Percentiles rank a stretch among this genome's conserved stretches.
phyloP scores from a whole-genome alignment of 331 rosid species.

The Cydonia oblonga region DNA sequence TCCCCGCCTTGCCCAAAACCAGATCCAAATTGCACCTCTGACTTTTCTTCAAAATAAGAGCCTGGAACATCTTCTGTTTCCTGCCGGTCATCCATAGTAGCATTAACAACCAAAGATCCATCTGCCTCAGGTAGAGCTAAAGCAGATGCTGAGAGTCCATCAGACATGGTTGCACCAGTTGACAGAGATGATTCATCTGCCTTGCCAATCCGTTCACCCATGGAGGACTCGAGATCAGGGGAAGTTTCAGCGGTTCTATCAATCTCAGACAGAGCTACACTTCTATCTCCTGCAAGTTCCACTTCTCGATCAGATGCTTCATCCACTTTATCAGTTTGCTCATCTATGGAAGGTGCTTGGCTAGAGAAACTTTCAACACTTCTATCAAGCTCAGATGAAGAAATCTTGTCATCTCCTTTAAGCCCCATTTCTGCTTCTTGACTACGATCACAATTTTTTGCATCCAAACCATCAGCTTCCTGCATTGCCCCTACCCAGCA shows the following conservation, averaged over 20 bases:
- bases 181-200: slow-evolving; percentile 29
- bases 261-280: slow-evolving; percentile 19
- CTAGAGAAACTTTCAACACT: slow-evolving; percentile 23
- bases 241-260: slow-evolving; percentile 25
- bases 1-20: no score
- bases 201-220: slow-evolving; percentile 23
- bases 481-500: slow-evolving; percentile 92
- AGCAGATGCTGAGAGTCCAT: slow-evolving; percentile 23
- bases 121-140: slow-evolving; percentile 13
- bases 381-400: slow-evolving; percentile 18
- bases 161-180: slow-evolving; percentile 22
- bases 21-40: no score
- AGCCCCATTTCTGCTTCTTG: slow-evolving; percentile 22
- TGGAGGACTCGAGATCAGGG: slow-evolving; percentile 16
- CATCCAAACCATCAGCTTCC: slow-evolving; percentile 61
- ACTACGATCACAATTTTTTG: slow-evolving; percentile 25
- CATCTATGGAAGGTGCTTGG: slow-evolving; percentile 23
- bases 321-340: slow-evolving; percentile 19
- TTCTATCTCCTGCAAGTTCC: slow-evolving; percentile 29
- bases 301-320: slow-evolving; percentile 17
- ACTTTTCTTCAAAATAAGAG: no score
- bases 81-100: slow-evolving; percentile 19
- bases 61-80: slow-evolving; percentile 10
- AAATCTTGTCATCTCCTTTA: slow-evolving; percentile 30
- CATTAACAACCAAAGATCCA: slow-evolving; percentile 18